Evolutionary conservation across 139 green algal species (phyloP), one percentile per base, ranked within the genome.

Genomic region (Raphidocelis subcapitata): DNA sequence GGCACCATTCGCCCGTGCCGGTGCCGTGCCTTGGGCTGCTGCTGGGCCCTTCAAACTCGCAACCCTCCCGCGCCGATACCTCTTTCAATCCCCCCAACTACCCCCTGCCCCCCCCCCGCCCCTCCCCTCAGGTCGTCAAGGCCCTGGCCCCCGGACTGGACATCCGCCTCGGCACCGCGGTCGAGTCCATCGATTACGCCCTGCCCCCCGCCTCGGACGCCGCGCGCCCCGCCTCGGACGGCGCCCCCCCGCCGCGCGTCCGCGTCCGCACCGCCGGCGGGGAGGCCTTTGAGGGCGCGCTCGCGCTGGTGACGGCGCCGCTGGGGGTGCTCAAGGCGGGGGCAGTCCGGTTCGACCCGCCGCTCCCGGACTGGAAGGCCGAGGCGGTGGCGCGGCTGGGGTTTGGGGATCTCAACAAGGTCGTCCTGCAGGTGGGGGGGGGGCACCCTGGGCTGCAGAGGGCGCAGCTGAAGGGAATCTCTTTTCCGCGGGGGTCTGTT

Each of bases 331-430:
- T 94, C 41, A 91, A 94, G 67, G 69, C 75, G 32, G 46, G 57
- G 3, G 73, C 64, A 36, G 85, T 96, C 26, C 61, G 41, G 26
- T 97, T 97, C 57, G 59, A 69, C 2, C 93, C 93, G 2, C 64
- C 81, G 23, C 80, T 97, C 56, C 90, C 91, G 0, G 37, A 60
- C 32, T 92, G 82, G 86, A 97, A 97, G 80, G 56, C 41, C 15
- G 65, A 72, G 1, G 88, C 87, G 21, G 87, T 97, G n/a, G 29
- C 75, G 4, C 71, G 73, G 32, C 76, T 97, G 3, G 92, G 93
- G 64, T 94, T 91, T 80, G 93, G 93, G 2, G 80, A 86, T 31
- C 83, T 97, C 2, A 95, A 97, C 80, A 97, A 97, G 81, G 82
- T 97, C 5, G 65, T 94, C 5, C 35, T 78, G 62, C 70, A 69